Percentiles rank a stretch among this genome's conserved stretches.
phyloP scores from a whole-genome alignment of 345 rosid genomes.

The Dipteronia sinensis region DNA sequence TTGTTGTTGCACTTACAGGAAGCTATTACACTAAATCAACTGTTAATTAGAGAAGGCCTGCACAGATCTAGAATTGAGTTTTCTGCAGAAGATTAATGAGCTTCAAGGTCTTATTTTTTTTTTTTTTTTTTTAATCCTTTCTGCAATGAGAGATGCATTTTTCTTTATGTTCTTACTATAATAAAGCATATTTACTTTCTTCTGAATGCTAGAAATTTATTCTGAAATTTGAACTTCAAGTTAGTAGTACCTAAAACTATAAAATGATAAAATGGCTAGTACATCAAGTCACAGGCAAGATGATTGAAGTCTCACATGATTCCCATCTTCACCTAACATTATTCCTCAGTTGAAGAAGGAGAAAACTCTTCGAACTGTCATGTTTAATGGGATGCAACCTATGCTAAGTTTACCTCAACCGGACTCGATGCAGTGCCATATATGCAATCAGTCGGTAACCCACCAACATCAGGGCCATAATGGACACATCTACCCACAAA shows the following conservation, averaged over 20 bases:
- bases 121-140: slow-evolving; percentile 23
- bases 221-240: slow-evolving; percentile 25
- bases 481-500: slow-evolving; percentile 80
- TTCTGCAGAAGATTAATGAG: slow-evolving; percentile 35
- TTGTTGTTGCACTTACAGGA: slow-evolving; percentile 33
- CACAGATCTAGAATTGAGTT: slow-evolving; percentile 33
- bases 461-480: slow-evolving; percentile 92
- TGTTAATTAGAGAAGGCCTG: slow-evolving; percentile 24
- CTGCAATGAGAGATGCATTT: slow-evolving; percentile 38
- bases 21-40: not conserved
- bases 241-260: slow-evolving; percentile 27
- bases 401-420: slow-evolving; percentile 45
- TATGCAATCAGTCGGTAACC: slow-evolving; percentile 89
- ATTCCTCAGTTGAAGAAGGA: slow-evolving; percentile 50
- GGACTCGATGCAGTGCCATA: slow-evolving; percentile 75
- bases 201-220: slow-evolving; percentile 14
- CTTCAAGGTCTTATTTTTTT: slow-evolving; percentile 29
- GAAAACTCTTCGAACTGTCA: slow-evolving; percentile 32
- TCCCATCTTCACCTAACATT: slow-evolving; percentile 42
- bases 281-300: slow-evolving; percentile 33
- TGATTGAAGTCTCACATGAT: slow-evolving; percentile 39
- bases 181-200: not conserved
- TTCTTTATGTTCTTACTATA: slow-evolving; percentile 19
- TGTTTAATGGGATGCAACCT: not conserved
- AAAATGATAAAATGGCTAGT: slow-evolving; percentile 23